These are phyloP conservation scores for Colletotrichum godetiae DNA, from an alignment of 2,329 filamentous ascomycete species.

Conservation along the genomic window DNA sequence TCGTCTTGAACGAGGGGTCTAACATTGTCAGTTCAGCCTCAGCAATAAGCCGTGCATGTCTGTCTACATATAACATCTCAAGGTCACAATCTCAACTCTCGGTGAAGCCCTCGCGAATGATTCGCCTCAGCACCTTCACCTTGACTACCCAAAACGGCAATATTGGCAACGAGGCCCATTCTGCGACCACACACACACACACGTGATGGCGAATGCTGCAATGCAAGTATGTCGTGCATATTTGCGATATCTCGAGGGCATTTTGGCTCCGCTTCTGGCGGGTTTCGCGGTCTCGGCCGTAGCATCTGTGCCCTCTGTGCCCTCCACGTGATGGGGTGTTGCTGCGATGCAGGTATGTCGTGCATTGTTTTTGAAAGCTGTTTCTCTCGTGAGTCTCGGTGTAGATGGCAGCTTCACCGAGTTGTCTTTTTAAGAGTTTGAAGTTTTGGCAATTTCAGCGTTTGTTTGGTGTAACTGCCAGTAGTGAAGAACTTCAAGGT, in stretches of 20 bases:
- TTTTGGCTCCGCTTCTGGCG: slow-evolving; percentile 14
- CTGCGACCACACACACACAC: slow-evolving; percentile 25
- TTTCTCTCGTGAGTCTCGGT: not conserved
- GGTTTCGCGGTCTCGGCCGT: not conserved
- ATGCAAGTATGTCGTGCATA: slow-evolving; percentile 36
- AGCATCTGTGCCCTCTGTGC: not conserved
- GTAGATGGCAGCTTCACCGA: no score
- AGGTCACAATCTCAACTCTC: not conserved
- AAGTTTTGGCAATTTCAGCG: not conserved
- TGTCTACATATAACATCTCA: not conserved
- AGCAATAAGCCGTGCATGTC: not conserved
- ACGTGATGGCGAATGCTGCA: slow-evolving; percentile 30
- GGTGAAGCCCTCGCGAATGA: not conserved
- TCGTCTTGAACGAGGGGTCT: not conserved
- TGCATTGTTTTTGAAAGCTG: slow-evolving; percentile 12
- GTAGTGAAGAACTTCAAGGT: not conserved
- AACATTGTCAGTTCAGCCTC: not conserved
- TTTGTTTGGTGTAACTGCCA: not conserved
- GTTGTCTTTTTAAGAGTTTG: not conserved
- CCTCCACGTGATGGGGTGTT: slow-evolving; percentile 28
- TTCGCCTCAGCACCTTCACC: slow-evolving; percentile 12
- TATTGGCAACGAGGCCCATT: slow-evolving; percentile 9
- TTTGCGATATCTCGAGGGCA: slow-evolving; percentile 31
- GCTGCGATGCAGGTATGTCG: slow-evolving; percentile 31
- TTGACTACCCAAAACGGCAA: slow-evolving; percentile 19